Evolutionary conservation across 495 filamentous ascomycete species (phyloP).

Genomic region (Aeminium ludgeri): DNA sequence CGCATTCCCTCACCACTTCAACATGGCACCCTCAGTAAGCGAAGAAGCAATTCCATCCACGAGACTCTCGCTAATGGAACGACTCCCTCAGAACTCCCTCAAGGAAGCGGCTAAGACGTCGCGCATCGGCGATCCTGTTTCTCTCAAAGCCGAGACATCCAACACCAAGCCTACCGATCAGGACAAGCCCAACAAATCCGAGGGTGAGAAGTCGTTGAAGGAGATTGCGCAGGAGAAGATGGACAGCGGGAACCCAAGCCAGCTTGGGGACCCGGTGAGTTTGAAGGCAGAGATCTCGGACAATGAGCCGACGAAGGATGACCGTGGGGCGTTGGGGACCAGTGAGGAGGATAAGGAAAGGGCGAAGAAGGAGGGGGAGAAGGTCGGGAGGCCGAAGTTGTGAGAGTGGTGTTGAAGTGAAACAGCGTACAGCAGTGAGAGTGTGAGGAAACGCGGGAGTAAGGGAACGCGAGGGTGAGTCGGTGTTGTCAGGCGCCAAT

Average conservation of each 20-base stretch:
- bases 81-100: neutral
- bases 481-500: too few species aligned
- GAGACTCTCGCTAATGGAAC: neutral
- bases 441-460: too few species aligned
- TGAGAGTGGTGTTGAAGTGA: too few species aligned
- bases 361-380: conserved; percentile 2
- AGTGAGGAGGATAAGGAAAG: conserved; percentile 1
- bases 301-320: conserved; percentile 16
- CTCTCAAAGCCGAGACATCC: conserved; percentile 14
- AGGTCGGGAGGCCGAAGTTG: too few species aligned
- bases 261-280: conserved; percentile 17
- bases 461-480: too few species aligned
- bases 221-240: conserved; percentile 9
- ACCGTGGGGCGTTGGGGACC: conserved; percentile 12
- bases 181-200: conserved; percentile 8
- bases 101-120: too few species aligned
- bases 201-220: conserved; percentile 2
- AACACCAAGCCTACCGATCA: conserved; percentile 11
- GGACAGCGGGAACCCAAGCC: conserved; percentile 8
- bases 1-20: neutral
- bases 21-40: conserved; percentile 4
- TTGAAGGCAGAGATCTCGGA: conserved; percentile 17
- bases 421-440: too few species aligned
- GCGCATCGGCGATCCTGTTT: conserved; percentile 16
- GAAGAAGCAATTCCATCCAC: neutral